Evolutionary conservation across 345 rosid species (phyloP), one percentile per base, ranked within the genome.

Genomic region (Gynandropsis gynandra): DNA sequence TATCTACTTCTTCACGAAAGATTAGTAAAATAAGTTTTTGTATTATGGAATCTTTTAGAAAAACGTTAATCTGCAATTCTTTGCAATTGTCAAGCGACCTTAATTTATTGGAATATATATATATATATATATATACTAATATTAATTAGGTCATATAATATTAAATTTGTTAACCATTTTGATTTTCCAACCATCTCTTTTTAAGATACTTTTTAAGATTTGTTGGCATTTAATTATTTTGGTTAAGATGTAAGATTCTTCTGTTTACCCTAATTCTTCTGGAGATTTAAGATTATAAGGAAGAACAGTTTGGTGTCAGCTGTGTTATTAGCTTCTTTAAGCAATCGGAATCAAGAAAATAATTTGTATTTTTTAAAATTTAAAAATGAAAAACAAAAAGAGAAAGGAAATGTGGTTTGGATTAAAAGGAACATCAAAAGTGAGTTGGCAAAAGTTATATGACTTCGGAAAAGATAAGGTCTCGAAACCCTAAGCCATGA

Each of bases 281-380:
- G n/a, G n/a, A n/a, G n/a, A n/a, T n/a, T n/a, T n/a, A n/a, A n/a
- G n/a, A n/a, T n/a, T n/a, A n/a, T n/a, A 21, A 37, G 50, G 58
- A 66, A 64, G 18, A 52, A 51, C 50, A 60, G 62, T 56, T 18
- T 50, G 54, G 43, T 50, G 59, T 63, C 62, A 48, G 51, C 56
- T 63, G 32, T 41, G 38, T 9, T 34, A 63, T 21, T 36, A n/a
- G 55, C 33, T 55, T 56, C 32, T 56, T 7, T 43, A 63, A 56
- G 58, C 57, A 56, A 64, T 36, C 40, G 40, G 17, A 21, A 36
- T 63, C n/a, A 40, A 36, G 43, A 50, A 17, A 29, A n/a, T n/a
- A n/a, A n/a, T n/a, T n/a, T n/a, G n/a, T n/a, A n/a, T n/a, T n/a
- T n/a, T n/a, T n/a, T n/a, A n/a, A n/a, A n/a, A n/a, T n/a, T n/a